phyloP scores from a whole-genome alignment of 495 filamentous ascomycete genomes.

The Talaromyces wortmannii region DNA sequence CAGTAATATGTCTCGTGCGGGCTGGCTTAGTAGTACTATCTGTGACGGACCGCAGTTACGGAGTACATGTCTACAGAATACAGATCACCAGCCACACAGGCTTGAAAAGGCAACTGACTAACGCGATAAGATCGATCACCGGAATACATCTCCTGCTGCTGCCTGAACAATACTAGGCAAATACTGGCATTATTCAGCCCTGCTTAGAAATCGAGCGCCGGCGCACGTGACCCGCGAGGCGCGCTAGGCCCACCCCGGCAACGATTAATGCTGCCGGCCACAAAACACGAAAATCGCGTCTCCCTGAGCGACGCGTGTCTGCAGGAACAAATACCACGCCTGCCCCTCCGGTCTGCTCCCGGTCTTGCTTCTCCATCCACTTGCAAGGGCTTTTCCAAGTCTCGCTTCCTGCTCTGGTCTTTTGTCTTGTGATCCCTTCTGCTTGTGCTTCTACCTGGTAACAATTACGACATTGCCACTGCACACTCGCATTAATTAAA shows the following conservation, averaged over 20 bases:
- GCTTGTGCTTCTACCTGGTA: constrained; percentile 7
- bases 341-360: constrained; percentile 8
- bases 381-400: not conserved
- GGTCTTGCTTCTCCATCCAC: constrained; percentile 2
- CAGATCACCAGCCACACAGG: no score
- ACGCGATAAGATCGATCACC: no score
- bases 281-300: not conserved
- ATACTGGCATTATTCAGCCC: no score
- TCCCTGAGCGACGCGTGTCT: not conserved
- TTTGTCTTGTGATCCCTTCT: constrained; percentile 5
- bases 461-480: not conserved
- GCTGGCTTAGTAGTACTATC: no score
- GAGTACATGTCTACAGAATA: no score
- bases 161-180: no score
- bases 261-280: no score
- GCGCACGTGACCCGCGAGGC: not conserved
- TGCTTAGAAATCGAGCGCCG: not conserved
- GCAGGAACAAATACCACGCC: not conserved
- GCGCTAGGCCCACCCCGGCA: constrained; percentile 4
- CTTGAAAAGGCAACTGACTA: no score
- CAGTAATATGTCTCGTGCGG: no score
- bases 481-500: constrained; percentile 4
- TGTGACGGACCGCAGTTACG: no score
- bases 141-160: no score
- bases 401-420: not conserved